Conservation (phyloP, 2,329 filamentous ascomycete species). For the Bretziella fagacearum region DNA sequence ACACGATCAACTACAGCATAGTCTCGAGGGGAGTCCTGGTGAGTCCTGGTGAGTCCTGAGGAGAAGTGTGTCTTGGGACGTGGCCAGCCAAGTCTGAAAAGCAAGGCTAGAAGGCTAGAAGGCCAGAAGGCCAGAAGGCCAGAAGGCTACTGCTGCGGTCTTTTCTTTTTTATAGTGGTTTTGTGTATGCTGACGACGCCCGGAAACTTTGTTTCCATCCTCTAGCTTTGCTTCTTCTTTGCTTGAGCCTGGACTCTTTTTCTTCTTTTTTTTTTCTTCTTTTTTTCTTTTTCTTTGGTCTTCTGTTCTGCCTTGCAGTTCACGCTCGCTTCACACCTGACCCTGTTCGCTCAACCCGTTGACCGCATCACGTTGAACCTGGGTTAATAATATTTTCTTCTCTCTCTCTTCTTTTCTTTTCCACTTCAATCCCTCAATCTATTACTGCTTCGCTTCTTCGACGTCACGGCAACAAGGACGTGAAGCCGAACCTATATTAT, state of each 20-base stretch:
- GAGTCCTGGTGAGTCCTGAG: too few relatives aligned
- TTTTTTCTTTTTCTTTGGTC: not conserved
- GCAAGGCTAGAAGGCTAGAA: too few relatives aligned
- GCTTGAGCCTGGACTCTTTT: not conserved
- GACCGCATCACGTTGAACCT: not conserved
- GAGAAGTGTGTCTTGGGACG: too few relatives aligned
- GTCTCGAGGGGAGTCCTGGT: too few relatives aligned
- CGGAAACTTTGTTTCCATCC: too few relatives aligned
- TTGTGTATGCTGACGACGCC: not conserved
- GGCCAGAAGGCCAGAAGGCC: too few relatives aligned
- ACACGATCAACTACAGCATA: too few relatives aligned
- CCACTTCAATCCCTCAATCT: too few relatives aligned
- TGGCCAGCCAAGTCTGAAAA: too few relatives aligned
- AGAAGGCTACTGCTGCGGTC: too few relatives aligned
- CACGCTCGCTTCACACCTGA: not conserved
- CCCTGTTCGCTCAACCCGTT: not conserved
- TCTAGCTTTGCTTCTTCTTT: not conserved
- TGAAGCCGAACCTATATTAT: too few relatives aligned
- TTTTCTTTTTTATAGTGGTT: not conserved
- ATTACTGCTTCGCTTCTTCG: not conserved
- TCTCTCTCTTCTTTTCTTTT: not conserved
- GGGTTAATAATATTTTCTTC: not conserved
- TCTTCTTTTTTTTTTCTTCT: not conserved
- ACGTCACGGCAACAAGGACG: not conserved
- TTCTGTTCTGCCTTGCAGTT: not conserved